Evolutionary conservation across 345 rosid genomes (phyloP), one percentile per base, ranked within the genome.

Genomic region (Pistacia atlantica): DNA sequence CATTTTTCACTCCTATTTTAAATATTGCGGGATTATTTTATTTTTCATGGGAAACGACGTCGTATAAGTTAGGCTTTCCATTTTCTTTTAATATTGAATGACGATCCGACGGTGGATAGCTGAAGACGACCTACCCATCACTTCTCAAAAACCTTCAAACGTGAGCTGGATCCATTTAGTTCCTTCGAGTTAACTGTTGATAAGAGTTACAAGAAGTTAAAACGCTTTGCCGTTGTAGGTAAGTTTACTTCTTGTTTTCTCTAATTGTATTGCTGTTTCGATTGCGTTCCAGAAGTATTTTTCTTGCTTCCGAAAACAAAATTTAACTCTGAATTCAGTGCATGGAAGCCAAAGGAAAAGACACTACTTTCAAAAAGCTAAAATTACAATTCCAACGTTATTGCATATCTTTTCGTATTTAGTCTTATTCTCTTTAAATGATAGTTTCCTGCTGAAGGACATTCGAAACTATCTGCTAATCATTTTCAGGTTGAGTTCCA

Each of bases 401-500:
- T 67, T 14, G 37, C 71, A 48, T 46, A 31, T 67, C 11, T 48
- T 5, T 65, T 42, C 8, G 8, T 42, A 42, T 7, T 42, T 5
- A 42, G 46, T 63, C 42, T 31, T 14, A n/a, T 33, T 11, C 8
- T 33, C 65, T 14, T 1, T 54, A 54, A 13, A 14, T 54, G 12
- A 54, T 5, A 54, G 11, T 16, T 3, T 1, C n/a, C n/a, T 16
- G 16, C 57, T 16, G 57, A 14, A 54, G 3, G 57, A 54, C 17
- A 61, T 33, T 63, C 11, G 6, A 62, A 62, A 45, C 46, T 18
- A n/a, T 25, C 52, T 3, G 69, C 20, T 42, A 65, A 65, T 71
- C 9, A 46, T 73, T 73, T 72, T 48, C 76, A 61, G 76, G 76
- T 33, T 62, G 16, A 48, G 20, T 62, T 67, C 33, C 33, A 35